phyloP scores from a whole-genome alignment of 139 green algal species.

The Eudorina sp. region DNA sequence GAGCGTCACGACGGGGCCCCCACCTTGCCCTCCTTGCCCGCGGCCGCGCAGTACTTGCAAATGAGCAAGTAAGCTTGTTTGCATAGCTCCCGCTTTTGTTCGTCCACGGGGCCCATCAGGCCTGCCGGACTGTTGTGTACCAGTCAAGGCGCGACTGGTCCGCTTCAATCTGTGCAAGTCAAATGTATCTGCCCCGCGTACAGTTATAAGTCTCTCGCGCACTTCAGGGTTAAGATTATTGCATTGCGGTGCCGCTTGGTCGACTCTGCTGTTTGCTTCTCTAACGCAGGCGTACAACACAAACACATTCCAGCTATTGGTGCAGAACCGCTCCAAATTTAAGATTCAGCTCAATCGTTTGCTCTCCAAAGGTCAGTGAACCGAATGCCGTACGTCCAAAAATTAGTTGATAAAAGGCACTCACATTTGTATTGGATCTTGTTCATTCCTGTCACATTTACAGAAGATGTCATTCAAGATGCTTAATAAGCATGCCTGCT shows the following conservation, averaged over 20 bases:
- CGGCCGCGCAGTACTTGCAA: constrained; percentile 25
- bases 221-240: not conserved
- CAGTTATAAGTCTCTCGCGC: too few relatives aligned
- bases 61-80: constrained; percentile 40
- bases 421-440: too few relatives aligned
- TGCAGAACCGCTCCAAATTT: too few relatives aligned
- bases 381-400: too few relatives aligned
- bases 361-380: too few relatives aligned
- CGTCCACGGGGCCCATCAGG: constrained; percentile 14
- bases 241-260: not conserved
- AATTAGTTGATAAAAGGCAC: too few relatives aligned
- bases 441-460: too few relatives aligned
- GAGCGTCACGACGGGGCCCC: not conserved
- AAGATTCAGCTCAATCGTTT: too few relatives aligned
- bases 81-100: constrained; percentile 33
- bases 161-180: not conserved
- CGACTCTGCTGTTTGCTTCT: not conserved
- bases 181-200: too few relatives aligned
- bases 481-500: not conserved
- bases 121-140: not conserved
- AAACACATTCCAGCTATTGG: too few relatives aligned
- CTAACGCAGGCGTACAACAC: too few relatives aligned
- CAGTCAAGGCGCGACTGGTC: constrained; percentile 15
- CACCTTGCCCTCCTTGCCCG: constrained; percentile 36
- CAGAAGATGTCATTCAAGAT: not conserved